Conservation (phyloP, 148 eudicot genomes). For the Pharnaceum exiguum region DNA sequence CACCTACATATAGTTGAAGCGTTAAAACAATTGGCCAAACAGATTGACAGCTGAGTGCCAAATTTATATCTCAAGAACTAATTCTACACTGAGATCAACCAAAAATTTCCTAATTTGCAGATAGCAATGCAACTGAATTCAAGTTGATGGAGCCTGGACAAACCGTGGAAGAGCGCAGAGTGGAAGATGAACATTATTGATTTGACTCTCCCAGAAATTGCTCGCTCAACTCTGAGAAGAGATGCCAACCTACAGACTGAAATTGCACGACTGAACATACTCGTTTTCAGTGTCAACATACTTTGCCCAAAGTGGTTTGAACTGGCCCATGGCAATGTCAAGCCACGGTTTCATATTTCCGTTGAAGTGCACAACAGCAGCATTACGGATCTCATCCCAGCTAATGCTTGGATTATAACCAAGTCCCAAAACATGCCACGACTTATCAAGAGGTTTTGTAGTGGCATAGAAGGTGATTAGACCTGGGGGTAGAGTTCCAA, state of each 20-base stretch:
- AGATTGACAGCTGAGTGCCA: neutral
- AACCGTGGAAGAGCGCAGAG: conserved; percentile 22
- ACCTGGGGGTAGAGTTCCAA: conserved; percentile 91
- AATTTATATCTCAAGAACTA: conserved; percentile 2
- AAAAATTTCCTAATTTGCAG: conserved; percentile 20
- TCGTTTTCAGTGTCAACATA: conserved; percentile 85
- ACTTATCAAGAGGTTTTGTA: conserved; percentile 87
- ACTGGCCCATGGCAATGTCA: conserved; percentile 81
- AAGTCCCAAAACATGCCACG: conserved; percentile 95
- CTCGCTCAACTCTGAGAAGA: neutral
- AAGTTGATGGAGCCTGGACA: conserved; percentile 4
- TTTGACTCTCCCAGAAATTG: neutral
- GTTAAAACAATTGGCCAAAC: neutral
- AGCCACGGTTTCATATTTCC: conserved; percentile 98
- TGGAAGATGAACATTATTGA: conserved; percentile 22
- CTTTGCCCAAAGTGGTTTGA: conserved; percentile 72
- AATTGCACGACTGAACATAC: conserved; percentile 83
- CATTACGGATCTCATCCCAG: conserved; percentile 74
- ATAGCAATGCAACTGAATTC: neutral
- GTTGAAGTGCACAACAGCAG: conserved; percentile 90
- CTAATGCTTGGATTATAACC: conserved; percentile 91
- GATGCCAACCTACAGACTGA: conserved; percentile 39
- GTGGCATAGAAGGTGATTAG: conserved; percentile 85
- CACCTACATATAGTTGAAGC: conserved; percentile 6
- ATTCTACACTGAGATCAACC: conserved; percentile 12